Conservation (phyloP, 176 grass and related monocot genomes). For the Triticum monococcum region DNA sequence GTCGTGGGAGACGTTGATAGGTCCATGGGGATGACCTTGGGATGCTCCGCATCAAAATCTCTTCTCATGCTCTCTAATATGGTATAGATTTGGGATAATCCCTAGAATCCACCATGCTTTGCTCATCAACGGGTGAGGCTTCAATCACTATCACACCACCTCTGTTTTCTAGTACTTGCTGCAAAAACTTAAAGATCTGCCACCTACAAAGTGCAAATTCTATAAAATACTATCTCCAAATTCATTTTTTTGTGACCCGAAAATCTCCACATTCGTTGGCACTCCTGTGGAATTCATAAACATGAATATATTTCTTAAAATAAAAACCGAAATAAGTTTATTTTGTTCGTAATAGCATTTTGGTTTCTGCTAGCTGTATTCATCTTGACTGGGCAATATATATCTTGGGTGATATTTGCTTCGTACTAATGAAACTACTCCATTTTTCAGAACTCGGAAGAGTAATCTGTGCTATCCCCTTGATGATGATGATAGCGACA, state of each 20-base stretch:
- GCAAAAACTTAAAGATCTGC: not conserved
- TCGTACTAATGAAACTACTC: slow-evolving; percentile 5
- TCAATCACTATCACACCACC: not conserved
- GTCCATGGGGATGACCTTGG: too few species aligned
- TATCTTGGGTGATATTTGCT: slow-evolving; percentile 19
- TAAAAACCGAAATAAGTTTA: not conserved
- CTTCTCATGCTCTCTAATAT: not conserved
- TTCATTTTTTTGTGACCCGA: too few species aligned
- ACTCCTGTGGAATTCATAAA: not conserved
- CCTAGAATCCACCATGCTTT: not conserved
- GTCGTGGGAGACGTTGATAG: too few species aligned
- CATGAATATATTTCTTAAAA: not conserved
- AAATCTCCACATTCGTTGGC: not conserved
- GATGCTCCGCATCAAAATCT: too few species aligned
- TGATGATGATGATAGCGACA: slow-evolving; percentile 71
- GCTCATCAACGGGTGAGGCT: not conserved
- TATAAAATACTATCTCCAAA: not conserved
- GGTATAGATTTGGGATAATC: not conserved
- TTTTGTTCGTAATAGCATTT: slow-evolving; percentile 20
- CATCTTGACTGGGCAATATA: not conserved
- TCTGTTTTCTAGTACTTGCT: not conserved
- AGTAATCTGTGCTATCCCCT: slow-evolving; percentile 61
- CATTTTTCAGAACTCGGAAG: slow-evolving; percentile 55
- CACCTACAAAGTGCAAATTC: not conserved
- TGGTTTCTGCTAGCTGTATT: slow-evolving; percentile 25